These are phyloP conservation scores for Amphibolis antarctica DNA, from an alignment of 106 monocot species.

Conservation along the genomic window DNA sequence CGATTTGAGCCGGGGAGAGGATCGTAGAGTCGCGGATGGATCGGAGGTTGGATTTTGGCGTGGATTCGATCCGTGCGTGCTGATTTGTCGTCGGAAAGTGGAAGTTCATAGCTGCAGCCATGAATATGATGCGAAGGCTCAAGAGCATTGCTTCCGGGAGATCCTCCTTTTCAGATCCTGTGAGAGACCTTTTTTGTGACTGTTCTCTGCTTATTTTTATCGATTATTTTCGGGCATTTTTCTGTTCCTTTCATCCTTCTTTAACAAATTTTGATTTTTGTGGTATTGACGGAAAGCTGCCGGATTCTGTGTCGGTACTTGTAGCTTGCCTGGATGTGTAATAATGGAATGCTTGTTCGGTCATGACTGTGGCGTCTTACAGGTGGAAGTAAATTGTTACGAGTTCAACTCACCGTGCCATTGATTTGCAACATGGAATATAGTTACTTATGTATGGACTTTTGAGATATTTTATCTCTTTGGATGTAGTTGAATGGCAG, in stretches of 20 bases:
- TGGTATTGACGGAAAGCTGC: too few species aligned
- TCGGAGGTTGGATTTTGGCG: neutral
- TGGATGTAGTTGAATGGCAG: too few species aligned
- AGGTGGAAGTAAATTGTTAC: too few species aligned
- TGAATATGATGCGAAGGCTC: conserved; percentile 38
- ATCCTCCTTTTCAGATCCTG: conserved; percentile 35
- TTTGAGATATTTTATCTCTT: too few species aligned
- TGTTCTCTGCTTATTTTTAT: neutral
- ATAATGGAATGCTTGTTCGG: too few species aligned
- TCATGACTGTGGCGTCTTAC: too few species aligned
- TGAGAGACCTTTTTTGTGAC: conserved; percentile 1
- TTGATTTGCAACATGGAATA: too few species aligned
- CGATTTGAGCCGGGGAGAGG: neutral
- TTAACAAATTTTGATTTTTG: too few species aligned
- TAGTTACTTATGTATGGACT: too few species aligned
- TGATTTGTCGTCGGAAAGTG: neutral
- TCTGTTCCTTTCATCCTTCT: neutral
- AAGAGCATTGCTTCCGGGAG: conserved; percentile 37
- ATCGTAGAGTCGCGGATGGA: neutral
- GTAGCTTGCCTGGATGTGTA: too few species aligned
- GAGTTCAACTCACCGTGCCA: too few species aligned
- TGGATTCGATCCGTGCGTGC: neutral
- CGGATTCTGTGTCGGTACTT: too few species aligned
- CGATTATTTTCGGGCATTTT: neutral
- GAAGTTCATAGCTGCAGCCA: neutral